Conservation (phyloP, 805 yeast species). For the Metahyphopichia silvanorum region DNA sequence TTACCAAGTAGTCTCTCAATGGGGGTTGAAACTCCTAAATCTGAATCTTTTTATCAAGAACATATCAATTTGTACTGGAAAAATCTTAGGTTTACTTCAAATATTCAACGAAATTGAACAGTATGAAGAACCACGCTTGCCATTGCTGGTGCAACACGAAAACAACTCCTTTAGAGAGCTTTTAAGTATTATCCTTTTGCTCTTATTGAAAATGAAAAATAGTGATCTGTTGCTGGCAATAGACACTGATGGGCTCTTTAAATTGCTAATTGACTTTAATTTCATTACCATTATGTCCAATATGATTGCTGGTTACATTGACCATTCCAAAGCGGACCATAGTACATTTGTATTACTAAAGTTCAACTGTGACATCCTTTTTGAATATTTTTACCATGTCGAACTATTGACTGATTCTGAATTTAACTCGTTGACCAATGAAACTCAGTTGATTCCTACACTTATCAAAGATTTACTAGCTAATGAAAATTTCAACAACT, state of each 20-base stretch:
- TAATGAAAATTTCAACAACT: slow-evolving; percentile 32
- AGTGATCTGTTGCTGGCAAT: slow-evolving; percentile 11
- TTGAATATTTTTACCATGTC: slow-evolving; percentile 36
- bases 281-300: slow-evolving; percentile 27
- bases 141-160: slow-evolving; percentile 11
- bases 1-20: slow-evolving; percentile 29
- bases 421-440: slow-evolving; percentile 22
- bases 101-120: slow-evolving; percentile 18
- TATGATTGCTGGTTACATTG: slow-evolving; percentile 26
- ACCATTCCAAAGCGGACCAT: slow-evolving; percentile 11
- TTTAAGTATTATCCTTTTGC: slow-evolving; percentile 28
- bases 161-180: slow-evolving; percentile 29
- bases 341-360: slow-evolving; percentile 31
- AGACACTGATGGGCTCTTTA: slow-evolving; percentile 13
- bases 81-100: slow-evolving; percentile 29
- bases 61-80: slow-evolving; percentile 33
- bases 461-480: slow-evolving; percentile 27
- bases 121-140: slow-evolving; percentile 2
- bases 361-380: slow-evolving; percentile 37
- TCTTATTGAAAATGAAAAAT: slow-evolving; percentile 31
- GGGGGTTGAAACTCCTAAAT: slow-evolving; percentile 31
- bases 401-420: slow-evolving; percentile 34
- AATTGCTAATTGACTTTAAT: slow-evolving; percentile 18
- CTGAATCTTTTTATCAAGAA: slow-evolving; percentile 40
- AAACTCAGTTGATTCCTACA: slow-evolving; percentile 24